A percentile compares a stretch with the other conserved stretches of the same genome.
phyloP scores from a whole-genome alignment of 2,329 filamentous ascomycete genomes.

The Botrytis elliptica region DNA sequence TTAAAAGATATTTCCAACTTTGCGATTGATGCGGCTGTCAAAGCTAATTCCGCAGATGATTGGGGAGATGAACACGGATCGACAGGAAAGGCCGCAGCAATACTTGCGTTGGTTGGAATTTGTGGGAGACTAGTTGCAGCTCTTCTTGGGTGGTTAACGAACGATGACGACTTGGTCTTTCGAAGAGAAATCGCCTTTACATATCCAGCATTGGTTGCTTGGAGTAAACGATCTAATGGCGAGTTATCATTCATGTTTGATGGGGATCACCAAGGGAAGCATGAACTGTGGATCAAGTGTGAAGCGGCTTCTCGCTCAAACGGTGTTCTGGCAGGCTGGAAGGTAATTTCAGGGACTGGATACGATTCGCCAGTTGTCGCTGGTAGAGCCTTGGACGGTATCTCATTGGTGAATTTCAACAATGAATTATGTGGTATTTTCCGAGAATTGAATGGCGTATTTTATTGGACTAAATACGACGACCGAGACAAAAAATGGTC shows the following conservation, averaged over 20 bases:
- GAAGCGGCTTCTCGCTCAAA: no score
- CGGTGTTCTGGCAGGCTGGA: no score
- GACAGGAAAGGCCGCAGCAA: background rate
- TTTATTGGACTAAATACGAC: no score
- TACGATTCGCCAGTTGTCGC: no score
- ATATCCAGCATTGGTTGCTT: background rate
- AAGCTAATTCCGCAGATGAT: background rate
- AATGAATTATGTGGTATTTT: no score
- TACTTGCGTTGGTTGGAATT: background rate
- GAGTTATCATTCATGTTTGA: background rate
- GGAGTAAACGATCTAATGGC: fast-evolving
- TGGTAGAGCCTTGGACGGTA: no score
- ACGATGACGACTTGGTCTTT: background rate
- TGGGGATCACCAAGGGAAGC: background rate
- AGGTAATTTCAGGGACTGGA: no score
- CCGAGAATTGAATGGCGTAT: no score
- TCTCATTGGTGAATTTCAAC: no score
- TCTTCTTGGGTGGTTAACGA: background rate
- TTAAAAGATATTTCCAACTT: background rate
- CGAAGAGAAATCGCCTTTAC: background rate
- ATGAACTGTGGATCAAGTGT: background rate
- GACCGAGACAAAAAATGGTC: no score
- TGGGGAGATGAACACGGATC: background rate
- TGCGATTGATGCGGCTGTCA: background rate
- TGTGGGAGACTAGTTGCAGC: background rate